Conservation (phyloP, 495 filamentous ascomycete genomes). For the Talaromyces adpressus region DNA sequence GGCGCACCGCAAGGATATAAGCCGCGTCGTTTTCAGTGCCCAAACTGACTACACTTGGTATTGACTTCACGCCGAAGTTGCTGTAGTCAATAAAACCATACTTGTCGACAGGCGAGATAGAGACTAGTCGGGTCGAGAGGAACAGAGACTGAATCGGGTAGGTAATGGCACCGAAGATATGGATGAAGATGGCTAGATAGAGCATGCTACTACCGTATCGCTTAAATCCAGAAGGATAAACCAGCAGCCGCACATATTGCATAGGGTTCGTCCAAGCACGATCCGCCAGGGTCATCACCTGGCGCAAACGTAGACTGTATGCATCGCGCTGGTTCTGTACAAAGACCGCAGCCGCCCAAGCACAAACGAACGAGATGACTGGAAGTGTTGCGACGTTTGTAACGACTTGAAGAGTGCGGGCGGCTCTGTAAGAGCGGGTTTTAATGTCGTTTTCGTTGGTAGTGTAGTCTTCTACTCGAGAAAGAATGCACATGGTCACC, state of each 20-base stretch:
- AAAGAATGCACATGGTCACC: constrained; percentile 5
- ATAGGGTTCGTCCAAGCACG: constrained; percentile 14
- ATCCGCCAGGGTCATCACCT: constrained; percentile 19
- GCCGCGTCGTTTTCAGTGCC: background rate
- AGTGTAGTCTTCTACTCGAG: background rate
- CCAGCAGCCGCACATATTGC: background rate
- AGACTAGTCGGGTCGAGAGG: constrained; percentile 5
- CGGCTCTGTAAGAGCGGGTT: background rate
- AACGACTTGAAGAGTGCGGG: constrained; percentile 1
- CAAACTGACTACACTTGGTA: background rate
- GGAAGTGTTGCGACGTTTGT: constrained; percentile 12
- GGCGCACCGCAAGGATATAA: background rate
- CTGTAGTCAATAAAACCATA: background rate
- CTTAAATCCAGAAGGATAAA: constrained; percentile 9
- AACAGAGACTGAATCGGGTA: constrained; percentile 21
- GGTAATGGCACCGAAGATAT: constrained; percentile 16
- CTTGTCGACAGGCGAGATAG: background rate
- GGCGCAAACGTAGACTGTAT: constrained; percentile 14
- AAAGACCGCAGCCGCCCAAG: constrained; percentile 17
- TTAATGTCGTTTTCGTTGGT: background rate
- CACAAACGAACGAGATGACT: constrained; percentile 17
- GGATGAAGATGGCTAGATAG: constrained; percentile 12
- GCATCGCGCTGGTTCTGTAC: constrained; percentile 16
- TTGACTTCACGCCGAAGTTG: background rate
- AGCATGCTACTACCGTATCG: constrained; percentile 14